Evolutionary conservation across 148 eudicot genomes (phyloP).

Genomic region (Agrostemma githago): DNA sequence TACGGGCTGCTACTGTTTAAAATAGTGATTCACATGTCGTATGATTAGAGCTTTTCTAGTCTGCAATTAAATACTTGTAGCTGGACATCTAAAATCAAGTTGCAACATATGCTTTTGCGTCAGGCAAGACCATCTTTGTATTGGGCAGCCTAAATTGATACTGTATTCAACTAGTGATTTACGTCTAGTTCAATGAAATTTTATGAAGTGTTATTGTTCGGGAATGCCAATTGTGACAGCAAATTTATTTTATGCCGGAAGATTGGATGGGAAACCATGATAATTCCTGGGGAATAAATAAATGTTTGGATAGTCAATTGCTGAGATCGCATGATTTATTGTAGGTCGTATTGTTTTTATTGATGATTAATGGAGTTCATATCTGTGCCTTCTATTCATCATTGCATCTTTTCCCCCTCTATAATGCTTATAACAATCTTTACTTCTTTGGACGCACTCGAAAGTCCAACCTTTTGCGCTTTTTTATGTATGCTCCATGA

Average conservation of each 20-base stretch:
- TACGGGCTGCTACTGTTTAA: not conserved
- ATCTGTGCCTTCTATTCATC: not conserved
- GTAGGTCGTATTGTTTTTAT: not conserved
- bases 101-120: not conserved
- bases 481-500: not conserved
- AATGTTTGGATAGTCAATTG: not conserved
- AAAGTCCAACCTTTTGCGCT: not conserved
- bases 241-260: not conserved
- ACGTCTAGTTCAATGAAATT: not conserved
- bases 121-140: not conserved
- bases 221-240: not conserved
- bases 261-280: not conserved
- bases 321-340: not conserved
- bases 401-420: no score
- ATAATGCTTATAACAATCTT: not conserved
- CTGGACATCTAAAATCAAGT: not conserved
- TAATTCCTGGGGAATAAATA: not conserved
- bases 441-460: not conserved
- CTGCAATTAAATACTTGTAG: not conserved
- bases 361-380: not conserved
- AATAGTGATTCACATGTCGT: not conserved
- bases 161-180: not conserved
- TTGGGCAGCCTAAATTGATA: not conserved
- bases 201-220: not conserved
- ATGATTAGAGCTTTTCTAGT: not conserved